Base-by-base conservation (phyloP, 805 yeast species). In the Candida sakaeoensis region DNA sequence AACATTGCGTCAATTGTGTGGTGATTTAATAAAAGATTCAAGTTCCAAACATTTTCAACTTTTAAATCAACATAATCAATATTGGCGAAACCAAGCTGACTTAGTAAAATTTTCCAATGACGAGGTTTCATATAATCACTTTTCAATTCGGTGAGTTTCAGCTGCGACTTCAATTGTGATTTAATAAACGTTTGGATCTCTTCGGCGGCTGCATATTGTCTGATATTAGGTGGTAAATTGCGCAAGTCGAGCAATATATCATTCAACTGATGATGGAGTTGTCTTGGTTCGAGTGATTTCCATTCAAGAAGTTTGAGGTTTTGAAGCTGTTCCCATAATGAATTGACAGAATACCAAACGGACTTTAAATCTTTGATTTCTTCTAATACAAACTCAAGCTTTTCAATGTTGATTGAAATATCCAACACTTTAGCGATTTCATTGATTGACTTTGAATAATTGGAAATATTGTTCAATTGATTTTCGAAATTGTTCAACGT, bases 201-300 rank as follows among this genome's bases (percentile, higher is more conserved):
- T 45, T 76, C 81, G 54, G 81, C 82, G 0, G 90, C 89, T 0
- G 79, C 65, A 54, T 85, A 83, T 45, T 79, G 88, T 5, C 86
- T 68, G 18, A 82, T 68, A 12, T 74, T 67, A 0, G 70, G 58
- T 0, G 91, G 86, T 61, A 81, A 67, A 0, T 70, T 48, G 38
- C 80, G 68, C 2, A 82, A 64, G 1, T 51, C 51, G 1, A 59
- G 56, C 1, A 77, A 45, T 9, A 83, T 54, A 1, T 67, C 74
- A 15, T 83, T 87, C 12, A 86, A 57, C 8, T 62, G 56, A 10
- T 55, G 58, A 33, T 79, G 66, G 3, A 83, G 43, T 0, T 63
- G 54, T 7, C 77, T 55, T 0, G 78, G 68, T 4, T 68, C 66
- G 3, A 78, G 51, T 0, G 65, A 60, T 1, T 43, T 23, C 95